Evolutionary conservation across 208 protist genomes (phyloP).

Genomic region (Acanthamoeba sp.): DNA sequence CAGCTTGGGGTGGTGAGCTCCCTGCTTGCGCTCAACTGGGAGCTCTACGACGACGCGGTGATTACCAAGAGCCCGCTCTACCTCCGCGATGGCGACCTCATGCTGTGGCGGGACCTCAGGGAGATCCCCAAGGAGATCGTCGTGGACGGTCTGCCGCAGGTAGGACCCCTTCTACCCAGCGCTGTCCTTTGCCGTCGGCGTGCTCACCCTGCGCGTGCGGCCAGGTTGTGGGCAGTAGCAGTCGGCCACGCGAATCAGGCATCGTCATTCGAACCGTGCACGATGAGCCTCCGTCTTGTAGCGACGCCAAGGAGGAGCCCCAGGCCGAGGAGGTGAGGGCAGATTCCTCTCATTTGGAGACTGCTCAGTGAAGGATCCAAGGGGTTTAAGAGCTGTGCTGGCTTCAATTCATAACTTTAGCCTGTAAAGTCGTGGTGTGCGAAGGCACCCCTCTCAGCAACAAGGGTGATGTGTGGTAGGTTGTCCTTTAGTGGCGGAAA

Average conservation of each 20-base stretch:
- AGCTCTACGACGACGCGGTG: constrained; percentile 57
- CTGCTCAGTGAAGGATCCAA: too few relatives aligned
- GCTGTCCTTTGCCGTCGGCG: too few relatives aligned
- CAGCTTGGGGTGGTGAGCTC: constrained; percentile 57
- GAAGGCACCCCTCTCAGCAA: too few relatives aligned
- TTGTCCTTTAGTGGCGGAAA: too few relatives aligned
- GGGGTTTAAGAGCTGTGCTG: too few relatives aligned
- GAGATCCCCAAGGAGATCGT: constrained; percentile 17
- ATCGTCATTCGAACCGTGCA: constrained; percentile 69
- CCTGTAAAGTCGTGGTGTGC: too few relatives aligned
- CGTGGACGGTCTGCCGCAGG: not conserved
- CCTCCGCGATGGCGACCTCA: constrained; percentile 63
- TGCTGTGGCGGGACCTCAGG: constrained; percentile 41
- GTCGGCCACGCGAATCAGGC: constrained; percentile 26
- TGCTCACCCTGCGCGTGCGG: too few relatives aligned
- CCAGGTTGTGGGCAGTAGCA: not conserved
- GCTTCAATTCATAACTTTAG: too few relatives aligned
- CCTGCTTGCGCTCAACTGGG: constrained; percentile 71
- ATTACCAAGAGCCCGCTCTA: constrained; percentile 56
- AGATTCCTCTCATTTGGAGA: too few relatives aligned
- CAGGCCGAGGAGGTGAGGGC: not conserved
- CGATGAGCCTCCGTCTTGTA: not conserved
- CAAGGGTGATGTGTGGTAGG: too few relatives aligned
- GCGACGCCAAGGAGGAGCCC: not conserved
- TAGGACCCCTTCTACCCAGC: not conserved